Evolutionary conservation across 306 rosid species (phyloP), one percentile per base, ranked within the genome.

Genomic region (Herpetospermum pedunculosum): DNA sequence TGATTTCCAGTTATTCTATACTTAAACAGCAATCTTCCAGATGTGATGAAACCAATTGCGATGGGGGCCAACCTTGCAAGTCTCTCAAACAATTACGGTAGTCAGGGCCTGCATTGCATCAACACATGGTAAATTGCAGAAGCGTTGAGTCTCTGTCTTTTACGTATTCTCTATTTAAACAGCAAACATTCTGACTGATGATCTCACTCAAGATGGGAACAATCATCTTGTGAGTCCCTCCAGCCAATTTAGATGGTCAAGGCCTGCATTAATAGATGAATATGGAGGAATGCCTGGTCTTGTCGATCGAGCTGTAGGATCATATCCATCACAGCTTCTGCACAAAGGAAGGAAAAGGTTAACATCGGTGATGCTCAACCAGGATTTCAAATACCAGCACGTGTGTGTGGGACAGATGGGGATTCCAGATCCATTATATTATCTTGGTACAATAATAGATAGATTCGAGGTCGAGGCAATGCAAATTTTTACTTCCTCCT

Each of bases 61-160:
- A 69, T n/a, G 70, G 67, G 72, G 52, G 34, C 72, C 19, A 41
- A 11, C 32, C 48, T 64, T 64, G 71, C 72, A 67, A 67, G 72
- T 67, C 30, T 14, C 34, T 67, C 32, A 25, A 23, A 34, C 16
- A 40, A 67, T 4, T 35, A 43, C 73, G 2, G 37, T 18, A 68
- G 38, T 43, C 53, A 13, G 49, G 53, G 53, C 35, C 50, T n/a
- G 43, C 30, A 38, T 64, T 37, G 44, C 25, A 62, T 62, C 48
- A 67, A 44, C 55, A 69, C 44, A 69, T 15, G 37, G 55, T 0
- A 14, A 14, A 69, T 14, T 16, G 74, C 34, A 11, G 55, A 43
- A 14, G 55, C 12, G 37, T 16, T 5, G 18, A 70, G 58, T 4
- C 58, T 63, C 15, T 46, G 74, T 70, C 21, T 69, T 28, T 16